These are phyloP conservation scores for Rhizomucor pusillus DNA, from an alignment of 371 early-diverging fungal species.

Conservation along the genomic window DNA sequence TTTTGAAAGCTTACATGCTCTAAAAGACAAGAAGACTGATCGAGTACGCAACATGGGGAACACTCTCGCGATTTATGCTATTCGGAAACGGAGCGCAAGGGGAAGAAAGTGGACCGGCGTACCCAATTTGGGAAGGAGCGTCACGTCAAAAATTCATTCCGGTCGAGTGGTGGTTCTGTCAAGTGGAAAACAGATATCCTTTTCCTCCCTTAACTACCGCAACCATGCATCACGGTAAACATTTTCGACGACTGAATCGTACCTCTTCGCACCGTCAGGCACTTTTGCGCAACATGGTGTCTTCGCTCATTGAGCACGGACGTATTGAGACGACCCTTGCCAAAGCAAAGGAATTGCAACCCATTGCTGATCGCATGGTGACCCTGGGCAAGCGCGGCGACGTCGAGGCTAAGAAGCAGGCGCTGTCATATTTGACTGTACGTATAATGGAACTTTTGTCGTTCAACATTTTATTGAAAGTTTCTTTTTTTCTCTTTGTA, in stretches of 20 bases:
- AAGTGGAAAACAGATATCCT: too few species aligned
- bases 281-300: constrained; percentile 82
- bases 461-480: constrained; percentile 1
- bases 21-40: too few species aligned
- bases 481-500: background rate
- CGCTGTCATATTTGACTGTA: constrained; percentile 63
- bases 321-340: constrained; percentile 92
- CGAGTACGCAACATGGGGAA: too few species aligned
- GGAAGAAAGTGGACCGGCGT: too few species aligned
- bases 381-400: constrained; percentile 75
- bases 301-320: constrained; percentile 86
- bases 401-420: constrained; percentile 60
- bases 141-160: too few species aligned
- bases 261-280: constrained; percentile 76
- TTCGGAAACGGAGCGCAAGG: too few species aligned
- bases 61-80: too few species aligned
- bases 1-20: too few species aligned
- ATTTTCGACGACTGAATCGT: constrained; percentile 68
- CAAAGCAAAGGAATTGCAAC: constrained; percentile 90
- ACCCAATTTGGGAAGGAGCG: too few species aligned
- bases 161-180: too few species aligned
- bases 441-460: background rate
- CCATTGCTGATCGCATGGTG: constrained; percentile 84
- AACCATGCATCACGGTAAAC: constrained; percentile 80
- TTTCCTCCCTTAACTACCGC: too few species aligned